These are phyloP conservation scores for Aphanomyces stellatus DNA, from an alignment of 352 stramenopile genomes.

Conservation along the genomic window DNA sequence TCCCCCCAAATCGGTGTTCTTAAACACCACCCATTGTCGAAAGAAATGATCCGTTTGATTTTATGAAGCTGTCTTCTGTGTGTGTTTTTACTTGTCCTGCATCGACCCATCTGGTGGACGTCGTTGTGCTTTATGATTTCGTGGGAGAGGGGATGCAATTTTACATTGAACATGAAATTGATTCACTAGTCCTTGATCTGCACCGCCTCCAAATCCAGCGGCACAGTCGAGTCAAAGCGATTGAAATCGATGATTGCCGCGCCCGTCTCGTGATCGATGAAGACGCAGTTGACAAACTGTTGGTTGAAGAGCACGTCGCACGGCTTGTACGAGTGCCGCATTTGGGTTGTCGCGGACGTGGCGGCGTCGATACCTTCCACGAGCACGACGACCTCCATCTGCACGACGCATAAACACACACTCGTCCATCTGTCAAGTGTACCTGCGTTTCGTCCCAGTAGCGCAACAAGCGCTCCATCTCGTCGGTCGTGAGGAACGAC, in stretches of 20 bases:
- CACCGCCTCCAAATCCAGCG: neutral
- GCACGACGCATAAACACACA: constrained; percentile 2
- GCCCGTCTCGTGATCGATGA: constrained; percentile 58
- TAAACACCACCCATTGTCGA: constrained; percentile 69
- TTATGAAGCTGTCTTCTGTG: too few species aligned
- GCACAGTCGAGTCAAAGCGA: constrained; percentile 74
- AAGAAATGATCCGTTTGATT: neutral
- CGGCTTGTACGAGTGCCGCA: constrained; percentile 92
- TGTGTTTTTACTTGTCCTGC: too few species aligned
- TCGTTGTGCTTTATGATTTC: too few species aligned
- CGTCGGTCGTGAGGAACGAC: neutral
- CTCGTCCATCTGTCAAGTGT: constrained; percentile 5
- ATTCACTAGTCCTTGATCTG: too few species aligned
- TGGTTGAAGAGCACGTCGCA: constrained; percentile 91
- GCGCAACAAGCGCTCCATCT: constrained; percentile 50
- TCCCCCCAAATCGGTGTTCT: constrained; percentile 64
- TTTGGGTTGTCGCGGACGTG: constrained; percentile 92
- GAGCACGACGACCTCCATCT: constrained; percentile 95
- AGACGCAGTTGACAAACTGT: constrained; percentile 89
- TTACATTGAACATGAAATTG: too few species aligned
- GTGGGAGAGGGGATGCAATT: too few species aligned
- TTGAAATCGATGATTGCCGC: constrained; percentile 83
- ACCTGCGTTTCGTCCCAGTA: constrained; percentile 75
- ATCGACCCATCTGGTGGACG: too few species aligned
- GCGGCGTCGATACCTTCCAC: constrained; percentile 94